Evolutionary conservation across 768 basidiomycete genomes (phyloP).

Genomic region (Phaffia australis): DNA sequence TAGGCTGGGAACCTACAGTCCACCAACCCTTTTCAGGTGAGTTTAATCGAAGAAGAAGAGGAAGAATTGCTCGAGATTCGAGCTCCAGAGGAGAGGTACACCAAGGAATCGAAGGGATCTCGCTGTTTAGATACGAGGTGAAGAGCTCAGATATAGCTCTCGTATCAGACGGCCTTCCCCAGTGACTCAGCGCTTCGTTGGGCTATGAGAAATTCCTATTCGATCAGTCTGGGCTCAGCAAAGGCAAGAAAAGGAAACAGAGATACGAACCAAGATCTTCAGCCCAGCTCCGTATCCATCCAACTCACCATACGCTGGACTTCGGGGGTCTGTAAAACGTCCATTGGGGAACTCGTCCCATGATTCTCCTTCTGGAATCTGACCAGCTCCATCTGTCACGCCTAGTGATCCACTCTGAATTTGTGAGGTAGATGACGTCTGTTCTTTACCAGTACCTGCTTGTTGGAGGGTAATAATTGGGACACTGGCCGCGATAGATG

Average conservation of each 20-base stretch:
- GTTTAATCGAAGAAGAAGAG: slow-evolving; percentile 65
- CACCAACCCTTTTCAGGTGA: slow-evolving; percentile 59
- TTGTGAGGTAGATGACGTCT: too few species aligned
- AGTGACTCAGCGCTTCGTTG: slow-evolving; percentile 53
- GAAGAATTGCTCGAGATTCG: slow-evolving; percentile 71
- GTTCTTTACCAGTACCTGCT: neutral
- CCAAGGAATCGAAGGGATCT: slow-evolving; percentile 72
- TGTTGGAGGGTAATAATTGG: slow-evolving; percentile 2
- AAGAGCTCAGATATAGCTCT: slow-evolving; percentile 70
- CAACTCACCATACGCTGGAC: slow-evolving; percentile 40
- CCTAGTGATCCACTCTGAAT: too few species aligned
- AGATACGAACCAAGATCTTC: slow-evolving; percentile 35
- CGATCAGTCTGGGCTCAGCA: neutral
- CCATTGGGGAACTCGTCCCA: slow-evolving; percentile 42
- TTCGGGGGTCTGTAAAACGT: slow-evolving; percentile 39
- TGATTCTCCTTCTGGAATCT: slow-evolving; percentile 29
- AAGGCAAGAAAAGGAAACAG: neutral
- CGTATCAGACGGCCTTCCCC: slow-evolving; percentile 60
- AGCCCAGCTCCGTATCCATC: slow-evolving; percentile 39
- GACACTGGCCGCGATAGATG: neutral
- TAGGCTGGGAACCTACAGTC: slow-evolving; percentile 95
- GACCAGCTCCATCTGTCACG: neutral
- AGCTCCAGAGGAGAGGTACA: slow-evolving; percentile 66
- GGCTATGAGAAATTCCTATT: slow-evolving; percentile 42
- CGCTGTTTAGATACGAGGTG: slow-evolving; percentile 59